Conservation (phyloP, 2,329 filamentous ascomycete species). For the Hypomyces perniciosus region DNA sequence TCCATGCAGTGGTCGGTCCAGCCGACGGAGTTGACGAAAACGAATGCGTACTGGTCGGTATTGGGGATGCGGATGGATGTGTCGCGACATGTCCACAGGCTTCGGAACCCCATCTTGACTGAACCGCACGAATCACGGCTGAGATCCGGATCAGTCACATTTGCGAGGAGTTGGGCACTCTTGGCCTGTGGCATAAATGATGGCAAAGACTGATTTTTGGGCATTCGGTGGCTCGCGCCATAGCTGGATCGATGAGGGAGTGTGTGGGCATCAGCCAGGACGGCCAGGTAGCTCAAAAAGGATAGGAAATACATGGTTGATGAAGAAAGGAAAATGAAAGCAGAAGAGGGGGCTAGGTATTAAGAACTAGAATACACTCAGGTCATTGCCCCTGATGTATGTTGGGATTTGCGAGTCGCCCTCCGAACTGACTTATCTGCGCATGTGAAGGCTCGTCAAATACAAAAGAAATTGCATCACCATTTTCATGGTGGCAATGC, state of each 20-base stretch:
- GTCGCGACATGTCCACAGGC: slow-evolving; percentile 17
- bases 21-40: slow-evolving; percentile 13
- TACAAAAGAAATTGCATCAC: no score
- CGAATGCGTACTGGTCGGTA: slow-evolving; percentile 3
- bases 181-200: slow-evolving; percentile 9
- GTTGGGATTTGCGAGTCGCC: no score
- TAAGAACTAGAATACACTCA: no score
- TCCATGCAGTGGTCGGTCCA: slow-evolving; percentile 14
- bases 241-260: not conserved
- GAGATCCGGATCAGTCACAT: slow-evolving; percentile 13
- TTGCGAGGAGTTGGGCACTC: slow-evolving; percentile 9
- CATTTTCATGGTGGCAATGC: no score
- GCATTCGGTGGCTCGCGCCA: not conserved
- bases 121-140: slow-evolving; percentile 17
- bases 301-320: not conserved
- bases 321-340: not conserved
- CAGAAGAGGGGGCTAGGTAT: not conserved
- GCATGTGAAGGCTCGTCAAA: no score
- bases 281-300: not conserved
- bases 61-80: slow-evolving; percentile 8
- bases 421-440: no score
- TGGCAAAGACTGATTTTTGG: not conserved
- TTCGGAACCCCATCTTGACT: slow-evolving; percentile 12
- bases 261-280: not conserved
- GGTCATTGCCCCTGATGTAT: no score